A percentile compares a stretch with the other conserved stretches of the same genome.
phyloP scores from a whole-genome alignment of 345 rosid genomes.

The Punica granatum region DNA sequence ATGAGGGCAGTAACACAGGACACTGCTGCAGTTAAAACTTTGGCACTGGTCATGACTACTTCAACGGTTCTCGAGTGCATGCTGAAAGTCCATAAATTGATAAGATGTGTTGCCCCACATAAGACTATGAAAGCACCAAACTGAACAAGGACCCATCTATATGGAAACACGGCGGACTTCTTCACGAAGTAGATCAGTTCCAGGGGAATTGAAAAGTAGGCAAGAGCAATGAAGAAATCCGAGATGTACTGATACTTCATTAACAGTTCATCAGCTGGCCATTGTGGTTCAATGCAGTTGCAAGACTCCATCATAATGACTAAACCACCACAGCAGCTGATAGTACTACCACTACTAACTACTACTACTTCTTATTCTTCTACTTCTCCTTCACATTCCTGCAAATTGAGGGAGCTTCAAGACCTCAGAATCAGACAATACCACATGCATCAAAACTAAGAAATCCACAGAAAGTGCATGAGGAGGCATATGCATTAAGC shows the following conservation, averaged over 20 bases:
- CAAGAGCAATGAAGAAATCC: conserved; percentile 95
- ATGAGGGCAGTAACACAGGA: conserved; percentile 92
- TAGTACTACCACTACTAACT: too few species aligned
- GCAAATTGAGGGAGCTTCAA: background rate
- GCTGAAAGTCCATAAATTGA: conserved; percentile 84
- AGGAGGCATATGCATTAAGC: background rate
- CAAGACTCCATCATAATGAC: conserved; percentile 57
- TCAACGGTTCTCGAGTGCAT: conserved; percentile 74
- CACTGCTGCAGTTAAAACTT: conserved; percentile 76
- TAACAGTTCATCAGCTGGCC: conserved; percentile 85
- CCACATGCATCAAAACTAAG: background rate
- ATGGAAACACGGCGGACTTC: conserved; percentile 88
- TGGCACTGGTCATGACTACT: conserved; percentile 71
- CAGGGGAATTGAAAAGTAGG: conserved; percentile 93
- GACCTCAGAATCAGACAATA: background rate
- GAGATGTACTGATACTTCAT: conserved; percentile 98
- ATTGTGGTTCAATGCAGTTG: conserved; percentile 91
- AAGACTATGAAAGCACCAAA: conserved; percentile 98
- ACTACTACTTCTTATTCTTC: too few species aligned
- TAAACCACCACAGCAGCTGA: background rate
- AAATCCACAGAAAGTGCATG: too few species aligned
- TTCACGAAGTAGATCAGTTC: conserved; percentile 96
- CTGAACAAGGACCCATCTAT: conserved; percentile 98
- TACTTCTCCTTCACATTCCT: background rate
- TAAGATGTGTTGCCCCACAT: conserved; percentile 97